Base-by-base conservation (phyloP, 305 asterid species). In the Nicotiana rustica region DNA sequence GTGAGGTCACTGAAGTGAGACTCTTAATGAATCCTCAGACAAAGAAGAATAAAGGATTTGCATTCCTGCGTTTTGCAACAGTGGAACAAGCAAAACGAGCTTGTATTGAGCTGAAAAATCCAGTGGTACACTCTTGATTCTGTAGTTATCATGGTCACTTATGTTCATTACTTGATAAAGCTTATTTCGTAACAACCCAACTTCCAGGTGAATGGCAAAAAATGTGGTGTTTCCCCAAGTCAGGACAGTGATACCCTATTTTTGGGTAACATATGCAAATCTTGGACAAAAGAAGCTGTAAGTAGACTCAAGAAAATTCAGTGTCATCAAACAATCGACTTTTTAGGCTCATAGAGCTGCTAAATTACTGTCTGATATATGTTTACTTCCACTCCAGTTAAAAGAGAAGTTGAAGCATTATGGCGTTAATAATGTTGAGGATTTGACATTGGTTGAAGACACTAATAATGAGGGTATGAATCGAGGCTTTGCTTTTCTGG, bases 21-120 rank as follows among this genome's bases (percentile, higher is more conserved):
- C 99, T 97, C 79, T 89, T 97, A 96, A 97, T 95, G 99, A 97
- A 97, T 85, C 91, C 98, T 80, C 98, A 90, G 91, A 97, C 99
- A 41, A 93, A 93, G 89, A 97, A 95, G 91, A 97, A 97, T 73
- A 97, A 97, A 85, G 99, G 99, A 49, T 97, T 97, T 90, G 99
- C 99, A 35, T 97, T 97, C 89, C 91, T 97, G 89, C 98, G 96
- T 77, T 97, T 97, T 91, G 97, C 99, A 69, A 92, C 97, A 6
- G 93, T 94, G 77, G 98, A 95, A 82, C 99, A 97, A 89, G 99
- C 99, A 75, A 93, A 90, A 86, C 89, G 93, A 67, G 99, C 99
- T 85, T 97, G 97, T 90, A 82, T 87, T 77, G 91, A 91, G 88
- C 91, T 97, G 68, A 97, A 88, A 89, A 93, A 91, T 77, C 97